Evolutionary conservation across 331 rosid species (phyloP).

Genomic region (Pyracantha coccinea): DNA sequence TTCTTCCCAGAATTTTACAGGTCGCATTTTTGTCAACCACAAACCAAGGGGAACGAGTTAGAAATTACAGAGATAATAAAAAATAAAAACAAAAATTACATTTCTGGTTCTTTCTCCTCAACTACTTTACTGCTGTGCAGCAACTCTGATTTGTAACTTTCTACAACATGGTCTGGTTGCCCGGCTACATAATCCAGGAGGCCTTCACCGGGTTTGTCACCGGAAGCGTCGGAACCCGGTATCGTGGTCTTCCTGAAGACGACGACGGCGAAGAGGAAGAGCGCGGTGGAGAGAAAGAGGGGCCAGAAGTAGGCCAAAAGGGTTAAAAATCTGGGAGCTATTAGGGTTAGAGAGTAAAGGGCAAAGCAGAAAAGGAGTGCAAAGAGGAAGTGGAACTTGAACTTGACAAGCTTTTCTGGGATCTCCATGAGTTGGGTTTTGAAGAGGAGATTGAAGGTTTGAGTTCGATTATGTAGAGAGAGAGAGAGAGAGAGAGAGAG

Average conservation of each 20-base stretch:
- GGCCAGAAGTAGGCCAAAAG: conserved; percentile 69
- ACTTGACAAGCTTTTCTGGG: conserved; percentile 36
- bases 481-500: background rate
- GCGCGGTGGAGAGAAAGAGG: conserved; percentile 60
- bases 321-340: conserved; percentile 43
- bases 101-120: background rate
- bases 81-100: background rate
- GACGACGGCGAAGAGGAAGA: conserved; percentile 44
- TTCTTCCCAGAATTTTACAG: conserved; percentile 5
- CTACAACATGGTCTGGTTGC: conserved; percentile 27
- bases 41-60: background rate
- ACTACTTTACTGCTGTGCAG: background rate
- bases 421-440: conserved; percentile 41
- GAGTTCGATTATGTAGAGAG: background rate
- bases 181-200: conserved; percentile 64
- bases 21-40: background rate
- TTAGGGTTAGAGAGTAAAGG: conserved; percentile 16
- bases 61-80: background rate
- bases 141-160: conserved; percentile 13
- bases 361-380: conserved; percentile 10
- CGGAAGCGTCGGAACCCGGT: conserved; percentile 18
- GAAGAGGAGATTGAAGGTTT: background rate
- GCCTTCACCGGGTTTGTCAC: conserved; percentile 39
- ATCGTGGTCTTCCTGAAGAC: conserved; percentile 27
- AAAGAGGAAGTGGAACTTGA: conserved; percentile 29